Conservation (phyloP, 2,329 filamentous ascomycete species). For the Pestalotiopsis fici region DNA sequence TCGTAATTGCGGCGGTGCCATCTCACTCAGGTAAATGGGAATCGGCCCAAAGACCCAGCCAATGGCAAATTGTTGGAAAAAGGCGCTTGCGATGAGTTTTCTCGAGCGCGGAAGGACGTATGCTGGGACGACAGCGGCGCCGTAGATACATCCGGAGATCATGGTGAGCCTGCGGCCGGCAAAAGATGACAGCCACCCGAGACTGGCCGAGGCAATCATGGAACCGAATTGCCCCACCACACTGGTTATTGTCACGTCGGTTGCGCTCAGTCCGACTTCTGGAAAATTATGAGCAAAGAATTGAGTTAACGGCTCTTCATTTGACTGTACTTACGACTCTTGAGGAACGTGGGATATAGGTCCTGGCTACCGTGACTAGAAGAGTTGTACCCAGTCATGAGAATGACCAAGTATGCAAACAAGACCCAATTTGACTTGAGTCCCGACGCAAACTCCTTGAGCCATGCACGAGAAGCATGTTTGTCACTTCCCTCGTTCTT, state of each 20-base stretch:
- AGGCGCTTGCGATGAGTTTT: slow-evolving; percentile 74
- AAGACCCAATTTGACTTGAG: slow-evolving; percentile 79
- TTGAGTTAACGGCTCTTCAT: too few relatives aligned
- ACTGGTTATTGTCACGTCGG: slow-evolving; percentile 62
- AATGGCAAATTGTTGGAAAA: slow-evolving; percentile 81
- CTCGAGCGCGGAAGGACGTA: slow-evolving; percentile 70
- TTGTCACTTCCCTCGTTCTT: slow-evolving; percentile 56
- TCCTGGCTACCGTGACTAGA: slow-evolving; percentile 80
- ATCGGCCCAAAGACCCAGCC: slow-evolving; percentile 77
- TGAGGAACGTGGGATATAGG: slow-evolving; percentile 61
- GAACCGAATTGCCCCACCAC: slow-evolving; percentile 73
- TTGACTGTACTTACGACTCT: slow-evolving; percentile 44
- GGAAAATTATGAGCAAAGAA: not conserved
- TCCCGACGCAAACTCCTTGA: slow-evolving; percentile 76
- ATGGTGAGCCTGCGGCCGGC: slow-evolving; percentile 71
- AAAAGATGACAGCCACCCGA: slow-evolving; percentile 70
- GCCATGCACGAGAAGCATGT: slow-evolving; percentile 59
- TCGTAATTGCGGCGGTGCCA: slow-evolving; percentile 70
- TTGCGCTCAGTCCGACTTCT: slow-evolving; percentile 49
- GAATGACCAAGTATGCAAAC: slow-evolving; percentile 78
- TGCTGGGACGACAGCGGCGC: slow-evolving; percentile 79
- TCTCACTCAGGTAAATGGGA: slow-evolving; percentile 78
- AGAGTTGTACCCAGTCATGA: slow-evolving; percentile 93
- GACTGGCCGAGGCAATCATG: slow-evolving; percentile 63
- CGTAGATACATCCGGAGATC: slow-evolving; percentile 61